These are phyloP conservation scores for Globisporangium splendens DNA, from an alignment of 352 stramenopile genomes.

Conservation along the genomic window DNA sequence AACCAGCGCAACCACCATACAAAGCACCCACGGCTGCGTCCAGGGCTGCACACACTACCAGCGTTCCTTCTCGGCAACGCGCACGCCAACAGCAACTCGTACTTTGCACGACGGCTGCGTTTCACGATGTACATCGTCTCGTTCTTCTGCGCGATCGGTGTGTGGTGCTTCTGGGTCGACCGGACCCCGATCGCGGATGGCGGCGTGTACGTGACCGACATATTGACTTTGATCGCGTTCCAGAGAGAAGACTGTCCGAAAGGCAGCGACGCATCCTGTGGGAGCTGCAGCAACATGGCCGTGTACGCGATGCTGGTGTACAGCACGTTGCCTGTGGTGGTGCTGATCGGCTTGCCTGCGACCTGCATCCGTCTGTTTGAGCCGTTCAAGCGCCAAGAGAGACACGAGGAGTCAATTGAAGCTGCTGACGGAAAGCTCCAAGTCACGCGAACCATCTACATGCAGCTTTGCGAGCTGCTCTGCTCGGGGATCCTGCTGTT, in stretches of 20 bases:
- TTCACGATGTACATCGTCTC: slow-evolving; percentile 42
- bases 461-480: slow-evolving; percentile 72
- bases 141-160: slow-evolving; percentile 32
- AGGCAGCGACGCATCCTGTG: slow-evolving; percentile 25
- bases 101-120: slow-evolving; percentile 67
- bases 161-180: slow-evolving; percentile 44
- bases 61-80: slow-evolving; percentile 38
- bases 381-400: slow-evolving; percentile 48
- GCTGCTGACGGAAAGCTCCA: slow-evolving; percentile 26
- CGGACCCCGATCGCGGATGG: slow-evolving; percentile 26
- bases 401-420: slow-evolving; percentile 13
- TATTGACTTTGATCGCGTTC: slow-evolving; percentile 41
- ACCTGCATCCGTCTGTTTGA: slow-evolving; percentile 62
- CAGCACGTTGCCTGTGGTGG: slow-evolving; percentile 45
- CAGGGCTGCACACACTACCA: slow-evolving; percentile 22
- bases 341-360: slow-evolving; percentile 66
- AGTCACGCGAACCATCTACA: slow-evolving; percentile 65
- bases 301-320: slow-evolving; percentile 70
- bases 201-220: slow-evolving; percentile 45
- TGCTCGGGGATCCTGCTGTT: slow-evolving; percentile 47
- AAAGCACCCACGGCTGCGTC: too few species aligned
- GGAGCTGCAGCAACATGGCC: slow-evolving; percentile 55
- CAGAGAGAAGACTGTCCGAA: slow-evolving; percentile 24
- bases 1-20: too few species aligned
- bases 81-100: slow-evolving; percentile 67